Percentiles rank a stretch among this genome's conserved stretches.
Conservation (phyloP, 2,329 filamentous ascomycete genomes). For the Pestalotiopsis sp. region DNA sequence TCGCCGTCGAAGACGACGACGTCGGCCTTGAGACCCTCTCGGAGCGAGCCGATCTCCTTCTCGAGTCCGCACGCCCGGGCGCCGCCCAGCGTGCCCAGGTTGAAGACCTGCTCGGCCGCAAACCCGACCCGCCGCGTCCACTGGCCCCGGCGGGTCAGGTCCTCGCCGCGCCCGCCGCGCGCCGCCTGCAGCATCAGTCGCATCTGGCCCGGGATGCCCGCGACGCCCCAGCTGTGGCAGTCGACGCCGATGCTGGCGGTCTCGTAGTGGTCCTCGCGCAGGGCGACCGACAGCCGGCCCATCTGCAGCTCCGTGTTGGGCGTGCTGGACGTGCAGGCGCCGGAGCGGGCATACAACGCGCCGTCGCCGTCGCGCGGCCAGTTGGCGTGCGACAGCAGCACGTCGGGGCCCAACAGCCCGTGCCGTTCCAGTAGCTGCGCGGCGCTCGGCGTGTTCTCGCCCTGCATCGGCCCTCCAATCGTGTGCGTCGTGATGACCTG, state of each 20-base stretch:
- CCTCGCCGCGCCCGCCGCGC: conserved; percentile 28
- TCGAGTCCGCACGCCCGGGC: conserved; percentile 44
- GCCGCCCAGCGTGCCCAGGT: conserved; percentile 49
- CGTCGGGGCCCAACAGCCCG: conserved; percentile 40
- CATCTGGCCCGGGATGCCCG: conserved; percentile 34
- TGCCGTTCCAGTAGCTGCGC: conserved; percentile 31
- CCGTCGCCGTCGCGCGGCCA: conserved; percentile 34
- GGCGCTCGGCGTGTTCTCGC: conserved; percentile 13
- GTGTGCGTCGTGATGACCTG: conserved; percentile 44
- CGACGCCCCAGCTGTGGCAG: conserved; percentile 32
- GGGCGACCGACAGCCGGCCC: conserved; percentile 38
- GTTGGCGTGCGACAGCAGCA: conserved; percentile 43
- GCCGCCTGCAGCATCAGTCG: conserved; percentile 32
- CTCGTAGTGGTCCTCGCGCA: conserved; percentile 29
- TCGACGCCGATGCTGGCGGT: conserved; percentile 35
- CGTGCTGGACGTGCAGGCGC: conserved; percentile 42
- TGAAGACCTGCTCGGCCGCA: conserved; percentile 45
- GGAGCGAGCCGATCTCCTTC: conserved; percentile 43
- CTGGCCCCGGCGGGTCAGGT: conserved; percentile 24
- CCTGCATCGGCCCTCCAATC: conserved; percentile 17
- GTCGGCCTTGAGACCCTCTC: conserved; percentile 48
- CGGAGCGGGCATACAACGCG: conserved; percentile 31
- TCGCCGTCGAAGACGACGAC: conserved; percentile 45
- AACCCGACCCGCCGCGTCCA: conserved; percentile 28
- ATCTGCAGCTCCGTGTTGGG: conserved; percentile 55